These are phyloP conservation scores for Nakaseomyces sp. DNA, from an alignment of 1,139 yeast species.

Conservation along the genomic window DNA sequence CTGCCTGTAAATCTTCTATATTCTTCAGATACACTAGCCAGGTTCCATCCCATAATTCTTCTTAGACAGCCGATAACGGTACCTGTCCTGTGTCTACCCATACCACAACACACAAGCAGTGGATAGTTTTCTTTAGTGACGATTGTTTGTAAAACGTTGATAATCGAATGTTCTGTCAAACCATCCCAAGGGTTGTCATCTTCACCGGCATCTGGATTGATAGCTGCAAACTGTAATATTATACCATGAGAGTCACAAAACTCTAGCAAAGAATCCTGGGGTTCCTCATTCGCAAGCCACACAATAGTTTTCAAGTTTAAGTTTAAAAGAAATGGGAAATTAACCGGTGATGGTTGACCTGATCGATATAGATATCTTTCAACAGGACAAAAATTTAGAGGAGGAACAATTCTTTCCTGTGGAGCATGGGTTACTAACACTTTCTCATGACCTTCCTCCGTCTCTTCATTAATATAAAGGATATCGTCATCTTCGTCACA, in stretches of 20 bases:
- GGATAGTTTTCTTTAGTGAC: constrained; percentile 71
- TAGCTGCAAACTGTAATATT: constrained; percentile 49
- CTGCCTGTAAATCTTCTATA: constrained; percentile 89
- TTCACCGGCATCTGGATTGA: constrained; percentile 58
- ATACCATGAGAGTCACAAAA: constrained; percentile 70
- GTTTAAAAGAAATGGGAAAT: constrained; percentile 73
- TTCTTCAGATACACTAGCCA: constrained; percentile 90
- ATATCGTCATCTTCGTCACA: constrained; percentile 25
- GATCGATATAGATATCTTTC: constrained; percentile 78
- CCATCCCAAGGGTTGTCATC: constrained; percentile 95
- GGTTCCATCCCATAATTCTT: constrained; percentile 88
- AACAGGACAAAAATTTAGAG: constrained; percentile 89
- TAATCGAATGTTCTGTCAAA: constrained; percentile 73
- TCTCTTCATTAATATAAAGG: constrained; percentile 27
- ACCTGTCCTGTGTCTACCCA: constrained; percentile 97
- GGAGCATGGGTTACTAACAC: constrained; percentile 38
- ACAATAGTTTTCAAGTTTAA: constrained; percentile 69
- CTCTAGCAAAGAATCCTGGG: constrained; percentile 75
- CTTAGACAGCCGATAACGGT: constrained; percentile 91
- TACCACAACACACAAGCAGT: constrained; percentile 84
- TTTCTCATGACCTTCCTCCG: constrained; percentile 25
- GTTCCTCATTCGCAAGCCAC: constrained; percentile 95
- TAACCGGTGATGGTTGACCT: constrained; percentile 95
- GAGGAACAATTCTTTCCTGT: constrained; percentile 70
- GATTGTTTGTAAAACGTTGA: constrained; percentile 67